A percentile compares a stretch with the other conserved stretches of the same genome.
Conservation (phyloP, 768 basidiomycete species). For the Auriscalpium microsporum region DNA sequence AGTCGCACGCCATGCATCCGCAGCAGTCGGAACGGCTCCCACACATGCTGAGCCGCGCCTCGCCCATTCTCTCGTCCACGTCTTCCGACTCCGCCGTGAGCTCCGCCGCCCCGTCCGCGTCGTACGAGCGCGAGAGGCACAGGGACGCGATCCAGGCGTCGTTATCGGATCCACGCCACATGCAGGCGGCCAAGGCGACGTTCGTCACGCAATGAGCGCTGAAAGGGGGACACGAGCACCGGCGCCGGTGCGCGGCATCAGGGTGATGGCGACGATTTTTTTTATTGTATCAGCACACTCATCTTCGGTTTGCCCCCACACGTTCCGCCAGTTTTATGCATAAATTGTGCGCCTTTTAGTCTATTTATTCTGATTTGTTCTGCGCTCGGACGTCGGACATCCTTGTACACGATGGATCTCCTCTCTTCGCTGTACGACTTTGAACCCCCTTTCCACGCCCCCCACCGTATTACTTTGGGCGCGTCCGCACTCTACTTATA, state of each 20-base stretch:
- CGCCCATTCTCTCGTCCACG: conserved; percentile 12
- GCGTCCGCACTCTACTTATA: background rate
- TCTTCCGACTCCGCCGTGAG: conserved; percentile 12
- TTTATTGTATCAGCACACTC: too few relatives aligned
- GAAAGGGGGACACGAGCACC: background rate
- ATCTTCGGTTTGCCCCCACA: too few relatives aligned
- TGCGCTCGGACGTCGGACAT: background rate
- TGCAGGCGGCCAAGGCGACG: conserved; percentile 9
- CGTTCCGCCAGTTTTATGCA: too few relatives aligned
- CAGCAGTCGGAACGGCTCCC: conserved; percentile 3
- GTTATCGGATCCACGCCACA: conserved; percentile 9
- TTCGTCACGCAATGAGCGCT: conserved; percentile 12
- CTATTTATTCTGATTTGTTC: background rate
- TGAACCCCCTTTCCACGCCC: background rate
- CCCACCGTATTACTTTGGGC: background rate
- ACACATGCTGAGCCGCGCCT: conserved; percentile 9
- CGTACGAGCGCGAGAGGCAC: conserved; percentile 14
- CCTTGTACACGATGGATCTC: background rate
- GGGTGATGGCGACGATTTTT: too few relatives aligned
- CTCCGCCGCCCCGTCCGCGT: conserved; percentile 10
- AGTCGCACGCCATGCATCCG: conserved; percentile 3
- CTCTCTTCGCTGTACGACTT: background rate
- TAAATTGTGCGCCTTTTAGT: background rate
- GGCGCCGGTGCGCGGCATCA: too few relatives aligned
- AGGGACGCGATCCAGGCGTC: conserved; percentile 6